Percentiles rank a stretch among this genome's conserved stretches.
Conservation (phyloP, 345 rosid species). For the Dovyalis caffra region DNA sequence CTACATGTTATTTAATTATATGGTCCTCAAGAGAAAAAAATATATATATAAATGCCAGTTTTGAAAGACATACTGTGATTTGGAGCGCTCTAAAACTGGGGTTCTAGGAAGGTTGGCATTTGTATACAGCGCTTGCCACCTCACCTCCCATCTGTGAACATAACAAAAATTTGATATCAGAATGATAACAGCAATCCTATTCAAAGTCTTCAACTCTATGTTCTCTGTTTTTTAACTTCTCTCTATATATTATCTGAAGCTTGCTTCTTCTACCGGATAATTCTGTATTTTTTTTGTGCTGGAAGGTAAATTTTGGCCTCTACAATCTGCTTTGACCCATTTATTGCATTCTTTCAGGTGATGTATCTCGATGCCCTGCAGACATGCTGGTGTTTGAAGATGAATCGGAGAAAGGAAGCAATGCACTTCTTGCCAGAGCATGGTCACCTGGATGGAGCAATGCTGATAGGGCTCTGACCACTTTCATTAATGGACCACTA, state of each 20-base stretch:
- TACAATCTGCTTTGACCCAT: constrained; percentile 3
- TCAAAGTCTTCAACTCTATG: neutral
- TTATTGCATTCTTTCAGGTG: constrained; percentile 49
- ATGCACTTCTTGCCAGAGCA: constrained; percentile 95
- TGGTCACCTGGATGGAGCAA: constrained; percentile 99
- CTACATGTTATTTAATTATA: neutral
- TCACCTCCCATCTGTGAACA: neutral
- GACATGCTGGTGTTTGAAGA: constrained; percentile 82
- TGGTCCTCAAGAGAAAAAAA: neutral
- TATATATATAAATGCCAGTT: neutral
- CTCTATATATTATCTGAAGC: neutral
- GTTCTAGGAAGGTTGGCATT: neutral
- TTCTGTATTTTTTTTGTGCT: neutral
- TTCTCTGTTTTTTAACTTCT: neutral
- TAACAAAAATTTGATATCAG: neutral
- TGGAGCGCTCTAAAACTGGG: neutral
- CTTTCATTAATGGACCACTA: constrained; percentile 83
- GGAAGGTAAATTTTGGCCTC: neutral
- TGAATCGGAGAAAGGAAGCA: constrained; percentile 91
- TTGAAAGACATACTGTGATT: too few species aligned
- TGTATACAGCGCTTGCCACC: neutral
- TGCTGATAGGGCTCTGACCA: constrained; percentile 83
- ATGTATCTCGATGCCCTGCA: constrained; percentile 61
- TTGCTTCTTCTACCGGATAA: neutral
- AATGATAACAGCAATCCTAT: neutral